Evolutionary conservation across 2,329 filamentous ascomycete species (phyloP), one percentile per base, ranked within the genome.

Genomic region (Plenodomus lindquistii): DNA sequence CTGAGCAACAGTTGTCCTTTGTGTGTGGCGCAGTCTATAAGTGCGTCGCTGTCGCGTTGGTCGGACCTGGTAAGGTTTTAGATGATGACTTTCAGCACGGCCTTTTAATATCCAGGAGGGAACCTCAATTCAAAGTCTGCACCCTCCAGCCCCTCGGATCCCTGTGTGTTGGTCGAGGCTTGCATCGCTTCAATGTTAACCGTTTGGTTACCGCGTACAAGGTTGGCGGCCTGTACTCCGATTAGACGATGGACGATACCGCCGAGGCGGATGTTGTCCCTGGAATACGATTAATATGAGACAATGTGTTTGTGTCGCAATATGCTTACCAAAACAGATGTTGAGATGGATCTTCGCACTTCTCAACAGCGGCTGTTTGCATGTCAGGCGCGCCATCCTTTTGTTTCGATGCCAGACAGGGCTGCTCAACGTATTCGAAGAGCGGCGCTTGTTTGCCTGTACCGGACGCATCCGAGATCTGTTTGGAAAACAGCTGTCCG

Each of bases 251-350:
- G 67, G 22, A 67, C 70, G 36, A 56, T 59, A 9, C 68, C 64
- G 41, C 65, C 66, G 35, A 73, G 56, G 37, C 69, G 67, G 38
- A 71, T 50, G 40, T 65, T 57, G 52, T 73, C 66, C 71, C 70
- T 73, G 49, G 52, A 40, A 39, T 36, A 34, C 51, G 50, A 55
- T 70, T 57, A 69, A 63, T 44, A 34, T 62, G 48, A 65, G 46
- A 70, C 62, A 68, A 65, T 65, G 60, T 48, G 49, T 65, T 66
- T 69, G 59, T 65, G 46, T 39, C 20, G 53, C 44, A 44, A 29
- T 22, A 46, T 22, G 54, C 59, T 57, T 62, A 71, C 69, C 69
- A 72, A 48, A 73, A 72, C 41, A 72, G 58, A 42, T 71, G 62
- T 39, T 61, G 52, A 44, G 52, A 46, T 39, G 68, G 65, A 37